phyloP scores from a whole-genome alignment of 2,329 filamentous ascomycete species.

The Arthroderma uncinatum region DNA sequence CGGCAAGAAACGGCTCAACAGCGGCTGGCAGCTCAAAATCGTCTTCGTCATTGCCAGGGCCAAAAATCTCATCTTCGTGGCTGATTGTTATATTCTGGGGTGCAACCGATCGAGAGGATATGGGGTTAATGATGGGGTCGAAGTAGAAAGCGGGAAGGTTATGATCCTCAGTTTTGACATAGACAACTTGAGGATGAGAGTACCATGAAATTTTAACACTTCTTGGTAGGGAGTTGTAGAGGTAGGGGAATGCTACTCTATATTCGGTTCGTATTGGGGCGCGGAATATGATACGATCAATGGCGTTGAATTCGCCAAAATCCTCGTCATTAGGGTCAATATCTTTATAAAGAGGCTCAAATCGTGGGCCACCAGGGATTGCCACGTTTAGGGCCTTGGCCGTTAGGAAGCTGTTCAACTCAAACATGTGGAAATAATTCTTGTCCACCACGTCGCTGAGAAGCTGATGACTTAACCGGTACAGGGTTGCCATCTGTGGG shows the following conservation, averaged over 20 bases:
- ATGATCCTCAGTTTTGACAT: conserved; percentile 74
- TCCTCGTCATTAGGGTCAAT: conserved; percentile 98
- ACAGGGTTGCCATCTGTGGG: conserved; percentile 91
- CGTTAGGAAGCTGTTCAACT: conserved; percentile 85
- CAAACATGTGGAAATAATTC: conserved; percentile 98
- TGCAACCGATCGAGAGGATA: conserved; percentile 85
- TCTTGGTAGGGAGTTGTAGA: conserved; percentile 92
- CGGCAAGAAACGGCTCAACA: conserved; percentile 76
- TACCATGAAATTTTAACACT: conserved; percentile 92
- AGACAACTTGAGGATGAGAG: conserved; percentile 85
- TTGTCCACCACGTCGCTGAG: conserved; percentile 86
- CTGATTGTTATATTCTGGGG: conserved; percentile 87
- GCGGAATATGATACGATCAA: conserved; percentile 97
- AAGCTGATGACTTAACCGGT: conserved; percentile 80
- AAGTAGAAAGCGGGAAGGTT: conserved; percentile 94
- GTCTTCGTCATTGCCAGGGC: conserved; percentile 65
- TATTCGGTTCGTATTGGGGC: conserved; percentile 92
- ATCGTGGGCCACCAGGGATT: conserved; percentile 90
- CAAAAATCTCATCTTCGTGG: conserved; percentile 91
- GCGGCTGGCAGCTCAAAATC: conserved; percentile 72
- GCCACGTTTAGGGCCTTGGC: conserved; percentile 96
- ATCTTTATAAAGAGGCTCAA: conserved; percentile 96
- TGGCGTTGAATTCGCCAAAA: conserved; percentile 98
- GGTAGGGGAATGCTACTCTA: conserved; percentile 81
- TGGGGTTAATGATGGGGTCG: conserved; percentile 94